A percentile compares a stretch with the other conserved stretches of the same genome.
Evolutionary conservation across 2,329 filamentous ascomycete genomes (phyloP).

Genomic region (Colletotrichum tamarilloi): DNA sequence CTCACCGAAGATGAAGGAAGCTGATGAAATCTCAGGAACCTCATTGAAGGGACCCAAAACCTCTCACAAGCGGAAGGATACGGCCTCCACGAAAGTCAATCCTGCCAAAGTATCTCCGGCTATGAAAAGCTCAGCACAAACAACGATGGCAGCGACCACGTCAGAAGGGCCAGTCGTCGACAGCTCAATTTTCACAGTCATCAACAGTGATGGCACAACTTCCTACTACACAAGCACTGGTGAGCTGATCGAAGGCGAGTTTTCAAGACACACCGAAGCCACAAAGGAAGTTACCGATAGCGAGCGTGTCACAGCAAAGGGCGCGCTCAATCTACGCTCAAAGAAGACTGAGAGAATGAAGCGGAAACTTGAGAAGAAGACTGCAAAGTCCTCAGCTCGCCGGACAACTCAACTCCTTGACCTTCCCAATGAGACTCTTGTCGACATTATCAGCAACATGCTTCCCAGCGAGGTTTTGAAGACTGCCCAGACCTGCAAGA

Average conservation of each 20-base stretch:
- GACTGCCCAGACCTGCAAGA: conserved; percentile 54
- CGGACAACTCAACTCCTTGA: conserved; percentile 51
- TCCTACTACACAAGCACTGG: background rate
- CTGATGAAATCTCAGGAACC: background rate
- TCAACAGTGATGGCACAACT: conserved; percentile 11
- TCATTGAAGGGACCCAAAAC: background rate
- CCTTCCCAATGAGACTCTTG: conserved; percentile 64
- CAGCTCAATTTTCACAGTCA: background rate
- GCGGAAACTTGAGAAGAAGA: conserved; percentile 31
- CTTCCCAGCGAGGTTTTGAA: conserved; percentile 62
- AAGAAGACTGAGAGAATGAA: conserved; percentile 31
- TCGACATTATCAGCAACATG: conserved; percentile 58
- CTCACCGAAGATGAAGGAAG: background rate
- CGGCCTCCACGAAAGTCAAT: background rate
- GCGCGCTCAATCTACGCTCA: conserved; percentile 29
- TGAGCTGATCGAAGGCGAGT: background rate
- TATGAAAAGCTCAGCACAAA: background rate
- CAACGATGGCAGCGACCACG: background rate
- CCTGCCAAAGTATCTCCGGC: background rate
- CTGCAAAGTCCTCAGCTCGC: background rate
- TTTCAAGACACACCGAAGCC: background rate
- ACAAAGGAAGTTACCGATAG: conserved; percentile 26
- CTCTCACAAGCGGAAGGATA: background rate
- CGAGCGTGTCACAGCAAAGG: conserved; percentile 21
- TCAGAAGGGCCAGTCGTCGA: background rate